Conservation (phyloP, 139 green algal species). For the Spirogloea muscicola region DNA sequence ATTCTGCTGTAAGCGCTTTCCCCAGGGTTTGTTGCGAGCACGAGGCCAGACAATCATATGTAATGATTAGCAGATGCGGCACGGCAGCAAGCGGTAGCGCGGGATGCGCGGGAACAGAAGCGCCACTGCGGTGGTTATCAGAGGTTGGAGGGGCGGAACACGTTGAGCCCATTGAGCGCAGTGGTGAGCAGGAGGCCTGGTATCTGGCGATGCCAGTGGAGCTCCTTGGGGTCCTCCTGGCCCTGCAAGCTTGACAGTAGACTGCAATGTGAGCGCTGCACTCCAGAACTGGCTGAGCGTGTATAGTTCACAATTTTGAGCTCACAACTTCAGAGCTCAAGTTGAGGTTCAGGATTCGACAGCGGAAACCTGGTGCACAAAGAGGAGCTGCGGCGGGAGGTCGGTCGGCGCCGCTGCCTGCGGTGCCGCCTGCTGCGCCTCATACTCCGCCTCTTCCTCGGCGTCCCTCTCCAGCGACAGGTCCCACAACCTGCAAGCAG, state of each 20-base stretch:
- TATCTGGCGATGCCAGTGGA: constrained; percentile 95
- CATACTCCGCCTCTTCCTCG: constrained; percentile 75
- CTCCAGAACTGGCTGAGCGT: no score
- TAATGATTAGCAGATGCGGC: no score
- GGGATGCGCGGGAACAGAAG: no score
- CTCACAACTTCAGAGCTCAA: no score
- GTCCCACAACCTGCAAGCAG: constrained; percentile 76
- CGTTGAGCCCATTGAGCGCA: constrained; percentile 88
- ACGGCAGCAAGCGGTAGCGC: no score
- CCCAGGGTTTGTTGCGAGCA: no score
- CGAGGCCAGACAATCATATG: no score
- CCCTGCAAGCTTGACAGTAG: constrained; percentile 53
- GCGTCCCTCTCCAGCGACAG: constrained; percentile 91
- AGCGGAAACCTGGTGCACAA: constrained; percentile 71
- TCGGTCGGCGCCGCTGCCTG: constrained; percentile 69
- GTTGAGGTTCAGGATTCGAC: not conserved
- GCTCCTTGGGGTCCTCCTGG: constrained; percentile 91
- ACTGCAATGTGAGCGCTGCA: not conserved
- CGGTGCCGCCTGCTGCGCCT: constrained; percentile 46
- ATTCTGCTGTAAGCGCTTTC: no score
- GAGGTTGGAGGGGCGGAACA: constrained; percentile 93
- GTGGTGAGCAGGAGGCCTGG: constrained; percentile 83
- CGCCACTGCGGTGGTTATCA: no score
- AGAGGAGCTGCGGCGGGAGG: constrained; percentile 69
- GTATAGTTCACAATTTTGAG: no score